Evolutionary conservation across 164 flowering plant species (phyloP).

Genomic region (Nymphaea colorata): DNA sequence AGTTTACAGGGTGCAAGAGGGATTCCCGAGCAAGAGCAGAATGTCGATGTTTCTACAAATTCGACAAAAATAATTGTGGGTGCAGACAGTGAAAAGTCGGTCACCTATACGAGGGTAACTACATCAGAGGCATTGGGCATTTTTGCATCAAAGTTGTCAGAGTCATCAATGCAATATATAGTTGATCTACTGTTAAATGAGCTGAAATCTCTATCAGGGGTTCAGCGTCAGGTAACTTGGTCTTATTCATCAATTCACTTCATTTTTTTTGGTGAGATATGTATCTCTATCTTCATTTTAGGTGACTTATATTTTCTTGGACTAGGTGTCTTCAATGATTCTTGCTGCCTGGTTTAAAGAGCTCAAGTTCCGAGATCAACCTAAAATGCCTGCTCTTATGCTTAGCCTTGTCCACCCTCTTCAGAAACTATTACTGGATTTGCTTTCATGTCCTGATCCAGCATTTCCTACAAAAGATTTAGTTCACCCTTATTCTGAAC

Average conservation of each 20-base stretch:
- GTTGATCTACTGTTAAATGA: slow-evolving; percentile 62
- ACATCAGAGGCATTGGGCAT: slow-evolving; percentile 78
- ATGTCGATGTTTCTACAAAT: slow-evolving; percentile 39
- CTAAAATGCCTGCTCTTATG: slow-evolving; percentile 13
- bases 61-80: slow-evolving; percentile 73
- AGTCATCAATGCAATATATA: slow-evolving; percentile 35
- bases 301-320: neutral
- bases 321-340: slow-evolving; percentile 81
- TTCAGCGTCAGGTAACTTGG: slow-evolving; percentile 75
- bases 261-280: neutral
- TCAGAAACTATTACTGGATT: slow-evolving; percentile 60
- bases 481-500: slow-evolving; percentile 77
- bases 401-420: slow-evolving; percentile 25
- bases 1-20: slow-evolving; percentile 27
- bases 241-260: neutral
- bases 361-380: slow-evolving; percentile 22
- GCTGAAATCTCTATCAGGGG: slow-evolving; percentile 79
- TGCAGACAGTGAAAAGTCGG: slow-evolving; percentile 78
- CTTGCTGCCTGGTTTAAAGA: slow-evolving; percentile 90
- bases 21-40: slow-evolving; percentile 28
- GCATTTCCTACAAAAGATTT: slow-evolving; percentile 81
- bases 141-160: slow-evolving; percentile 66
- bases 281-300: neutral
- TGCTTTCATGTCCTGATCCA: slow-evolving; percentile 75
- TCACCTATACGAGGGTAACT: slow-evolving; percentile 77